Conservation (phyloP, 208 protist genomes). For the Phytomonas francai region DNA sequence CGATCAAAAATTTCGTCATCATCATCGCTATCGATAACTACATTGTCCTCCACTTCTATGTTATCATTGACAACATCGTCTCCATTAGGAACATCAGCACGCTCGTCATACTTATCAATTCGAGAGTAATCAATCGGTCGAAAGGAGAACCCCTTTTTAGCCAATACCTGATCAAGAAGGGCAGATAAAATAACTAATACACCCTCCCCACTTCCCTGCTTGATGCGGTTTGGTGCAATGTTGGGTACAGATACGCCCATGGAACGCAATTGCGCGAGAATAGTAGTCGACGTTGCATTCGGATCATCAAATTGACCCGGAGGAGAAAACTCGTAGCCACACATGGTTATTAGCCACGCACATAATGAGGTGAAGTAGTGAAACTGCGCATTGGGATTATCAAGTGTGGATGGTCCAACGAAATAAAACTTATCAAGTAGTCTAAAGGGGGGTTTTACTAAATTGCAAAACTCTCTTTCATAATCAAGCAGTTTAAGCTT, state of each 20-base stretch:
- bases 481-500: constrained; percentile 81
- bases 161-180: constrained; percentile 68
- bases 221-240: constrained; percentile 75
- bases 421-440: constrained; percentile 81
- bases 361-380: constrained; percentile 88
- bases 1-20: constrained; percentile 78
- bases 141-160: constrained; percentile 50
- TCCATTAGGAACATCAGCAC: constrained; percentile 56
- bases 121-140: constrained; percentile 62
- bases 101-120: constrained; percentile 77
- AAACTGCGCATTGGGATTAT: constrained; percentile 87
- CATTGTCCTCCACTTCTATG: constrained; percentile 70
- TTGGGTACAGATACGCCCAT: constrained; percentile 72
- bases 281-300: constrained; percentile 76
- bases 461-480: constrained; percentile 67
- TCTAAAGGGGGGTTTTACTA: constrained; percentile 73
- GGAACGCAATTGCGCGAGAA: constrained; percentile 61
- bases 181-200: constrained; percentile 61
- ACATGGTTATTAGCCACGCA: constrained; percentile 81
- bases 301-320: constrained; percentile 89
- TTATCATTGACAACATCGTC: constrained; percentile 35
- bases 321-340: constrained; percentile 54
- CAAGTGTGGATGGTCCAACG: constrained; percentile 55
- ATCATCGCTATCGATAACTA: constrained; percentile 77
- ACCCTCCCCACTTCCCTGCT: constrained; percentile 78